A percentile compares a stretch with the other conserved stretches of the same genome.
phyloP scores from a whole-genome alignment of 148 eudicot species.

The Fallopia convolvulus region DNA sequence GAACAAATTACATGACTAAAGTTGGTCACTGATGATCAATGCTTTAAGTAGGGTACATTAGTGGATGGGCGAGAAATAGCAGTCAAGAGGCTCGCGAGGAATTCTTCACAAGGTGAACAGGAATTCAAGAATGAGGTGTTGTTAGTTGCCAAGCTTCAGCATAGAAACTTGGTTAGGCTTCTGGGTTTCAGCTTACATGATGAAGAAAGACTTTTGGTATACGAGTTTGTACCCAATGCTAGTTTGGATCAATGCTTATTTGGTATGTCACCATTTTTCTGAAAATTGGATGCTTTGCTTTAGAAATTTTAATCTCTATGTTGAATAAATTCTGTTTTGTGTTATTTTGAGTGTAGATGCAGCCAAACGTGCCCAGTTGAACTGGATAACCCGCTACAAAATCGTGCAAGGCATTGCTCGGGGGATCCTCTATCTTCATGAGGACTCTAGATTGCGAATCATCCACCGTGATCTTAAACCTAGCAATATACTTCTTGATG shows the following conservation, averaged over 20 bases:
- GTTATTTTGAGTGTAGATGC: conserved; percentile 1
- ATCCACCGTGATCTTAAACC: conserved; percentile 29
- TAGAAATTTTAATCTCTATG: not conserved
- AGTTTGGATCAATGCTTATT: conserved; percentile 30
- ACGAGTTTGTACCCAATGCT: conserved; percentile 35
- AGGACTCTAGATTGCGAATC: conserved; percentile 19
- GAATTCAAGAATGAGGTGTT: conserved; percentile 18
- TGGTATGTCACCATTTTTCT: conserved; percentile 9
- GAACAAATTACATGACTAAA: not conserved
- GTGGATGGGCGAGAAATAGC: not conserved
- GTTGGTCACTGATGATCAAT: not conserved
- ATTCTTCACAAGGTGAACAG: conserved; percentile 27
- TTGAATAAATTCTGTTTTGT: not conserved
- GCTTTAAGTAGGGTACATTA: not conserved
- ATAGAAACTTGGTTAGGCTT: conserved; percentile 40
- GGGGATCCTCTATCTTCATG: conserved; percentile 23
- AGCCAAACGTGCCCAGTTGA: conserved; percentile 1
- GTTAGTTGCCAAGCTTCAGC: conserved; percentile 39
- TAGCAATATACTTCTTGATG: conserved; percentile 24
- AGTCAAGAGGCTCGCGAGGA: not conserved
- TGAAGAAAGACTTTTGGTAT: conserved; percentile 34
- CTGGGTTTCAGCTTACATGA: conserved; percentile 35
- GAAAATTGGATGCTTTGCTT: not conserved
- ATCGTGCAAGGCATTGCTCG: conserved; percentile 22
- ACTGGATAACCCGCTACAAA: conserved; percentile 25